phyloP scores from a whole-genome alignment of 2,329 filamentous ascomycete genomes.

The Scedosporium boydii region DNA sequence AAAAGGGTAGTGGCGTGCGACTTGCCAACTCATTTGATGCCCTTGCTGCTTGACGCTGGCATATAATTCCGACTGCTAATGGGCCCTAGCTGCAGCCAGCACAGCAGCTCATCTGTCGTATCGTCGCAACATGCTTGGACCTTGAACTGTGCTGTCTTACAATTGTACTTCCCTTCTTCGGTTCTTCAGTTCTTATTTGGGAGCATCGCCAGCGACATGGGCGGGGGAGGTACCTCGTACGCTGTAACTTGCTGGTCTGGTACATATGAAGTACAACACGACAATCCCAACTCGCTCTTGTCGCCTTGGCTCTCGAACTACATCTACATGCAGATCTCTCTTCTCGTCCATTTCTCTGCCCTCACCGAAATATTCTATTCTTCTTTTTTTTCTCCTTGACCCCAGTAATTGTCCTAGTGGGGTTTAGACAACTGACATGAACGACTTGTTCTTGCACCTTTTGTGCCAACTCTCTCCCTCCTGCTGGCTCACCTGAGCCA shows the following conservation, averaged over 20 bases:
- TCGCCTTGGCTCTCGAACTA: neutral
- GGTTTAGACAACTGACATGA: neutral
- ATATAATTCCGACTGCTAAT: neutral
- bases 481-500: neutral
- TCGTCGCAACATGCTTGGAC: neutral
- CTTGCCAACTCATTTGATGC: constrained; percentile 1
- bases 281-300: no score
- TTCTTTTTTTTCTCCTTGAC: neutral
- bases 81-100: neutral
- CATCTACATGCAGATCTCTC: neutral
- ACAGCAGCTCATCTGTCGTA: neutral
- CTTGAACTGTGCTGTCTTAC: neutral
- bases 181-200: neutral
- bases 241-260: no score
- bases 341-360: neutral
- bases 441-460: neutral
- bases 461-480: neutral
- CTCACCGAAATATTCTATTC: neutral
- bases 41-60: neutral
- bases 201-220: no score
- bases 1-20: neutral
- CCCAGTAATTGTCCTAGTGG: neutral
- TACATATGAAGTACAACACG: no score
- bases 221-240: no score
- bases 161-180: neutral